Evolutionary conservation across 495 filamentous ascomycete species (phyloP).

Genomic region (Collariella sp.): DNA sequence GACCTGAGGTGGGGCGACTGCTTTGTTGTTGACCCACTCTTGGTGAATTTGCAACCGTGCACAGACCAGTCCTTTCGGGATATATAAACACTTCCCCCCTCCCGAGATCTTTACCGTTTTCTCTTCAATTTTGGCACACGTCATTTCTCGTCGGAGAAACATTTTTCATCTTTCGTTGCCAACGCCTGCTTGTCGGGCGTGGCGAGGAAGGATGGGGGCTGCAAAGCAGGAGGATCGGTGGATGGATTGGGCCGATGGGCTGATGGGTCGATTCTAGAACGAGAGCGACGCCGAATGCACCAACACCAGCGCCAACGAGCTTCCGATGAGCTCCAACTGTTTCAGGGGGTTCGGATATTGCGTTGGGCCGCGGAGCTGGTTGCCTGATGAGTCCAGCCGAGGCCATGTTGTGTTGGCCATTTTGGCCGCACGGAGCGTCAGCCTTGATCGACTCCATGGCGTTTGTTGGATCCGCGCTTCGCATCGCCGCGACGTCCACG

Average conservation of each 20-base stretch:
- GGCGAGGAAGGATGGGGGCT: constrained; percentile 22
- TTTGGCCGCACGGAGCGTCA: constrained; percentile 7
- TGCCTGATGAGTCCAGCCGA: constrained; percentile 3
- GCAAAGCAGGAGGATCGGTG: background rate
- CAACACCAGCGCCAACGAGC: too few species aligned
- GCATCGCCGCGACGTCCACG: too few species aligned
- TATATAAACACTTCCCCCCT: constrained; percentile 12
- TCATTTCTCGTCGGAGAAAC: constrained; percentile 5
- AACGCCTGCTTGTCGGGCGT: constrained; percentile 20
- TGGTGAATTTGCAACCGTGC: constrained; percentile 17
- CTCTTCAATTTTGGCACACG: constrained; percentile 26
- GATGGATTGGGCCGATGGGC: background rate
- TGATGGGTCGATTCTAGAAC: background rate
- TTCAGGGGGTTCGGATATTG: background rate
- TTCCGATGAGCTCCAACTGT: background rate
- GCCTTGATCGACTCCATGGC: background rate
- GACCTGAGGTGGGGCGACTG: background rate
- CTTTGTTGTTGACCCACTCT: background rate
- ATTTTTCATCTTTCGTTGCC: constrained; percentile 23
- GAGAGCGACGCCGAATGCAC: background rate
- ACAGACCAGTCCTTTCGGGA: constrained; percentile 11
- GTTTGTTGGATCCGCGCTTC: too few species aligned
- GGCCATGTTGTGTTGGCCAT: background rate
- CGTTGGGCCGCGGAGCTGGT: background rate
- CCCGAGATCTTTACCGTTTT: constrained; percentile 5